phyloP scores from a whole-genome alignment of 345 rosid genomes.

The Orychophragmus violaceus region DNA sequence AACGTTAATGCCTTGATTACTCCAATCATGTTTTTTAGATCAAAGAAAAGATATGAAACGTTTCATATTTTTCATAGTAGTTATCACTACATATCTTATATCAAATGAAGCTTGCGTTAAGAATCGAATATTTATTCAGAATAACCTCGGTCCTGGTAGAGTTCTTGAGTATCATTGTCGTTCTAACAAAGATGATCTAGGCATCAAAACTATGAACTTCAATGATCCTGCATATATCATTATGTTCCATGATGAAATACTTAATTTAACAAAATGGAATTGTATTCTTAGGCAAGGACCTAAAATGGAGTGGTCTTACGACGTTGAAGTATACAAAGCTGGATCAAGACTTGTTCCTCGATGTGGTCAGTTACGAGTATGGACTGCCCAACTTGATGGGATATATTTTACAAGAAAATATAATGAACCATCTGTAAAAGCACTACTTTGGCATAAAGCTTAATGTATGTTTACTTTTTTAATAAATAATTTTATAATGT shows the following conservation, averaged over 20 bases:
- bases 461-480: too few species aligned
- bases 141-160: background rate
- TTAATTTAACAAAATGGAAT: background rate
- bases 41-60: background rate
- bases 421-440: background rate
- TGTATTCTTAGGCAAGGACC: background rate
- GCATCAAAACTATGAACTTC: background rate
- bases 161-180: background rate
- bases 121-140: background rate
- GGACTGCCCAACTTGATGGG: background rate
- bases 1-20: too few species aligned
- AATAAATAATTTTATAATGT: too few species aligned
- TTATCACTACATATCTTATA: background rate
- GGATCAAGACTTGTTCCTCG: background rate
- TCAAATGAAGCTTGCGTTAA: background rate
- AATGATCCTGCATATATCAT: background rate
- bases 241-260: background rate
- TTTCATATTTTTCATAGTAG: background rate
- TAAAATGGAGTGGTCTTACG: background rate
- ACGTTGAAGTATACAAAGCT: background rate
- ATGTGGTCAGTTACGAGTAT: constrained; percentile 2
- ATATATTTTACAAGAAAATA: background rate
- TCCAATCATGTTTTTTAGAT: background rate
- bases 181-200: background rate
- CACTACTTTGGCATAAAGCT: too few species aligned